Conservation (phyloP, 2,329 filamentous ascomycete species). For the Leptographium wingfieldii region DNA sequence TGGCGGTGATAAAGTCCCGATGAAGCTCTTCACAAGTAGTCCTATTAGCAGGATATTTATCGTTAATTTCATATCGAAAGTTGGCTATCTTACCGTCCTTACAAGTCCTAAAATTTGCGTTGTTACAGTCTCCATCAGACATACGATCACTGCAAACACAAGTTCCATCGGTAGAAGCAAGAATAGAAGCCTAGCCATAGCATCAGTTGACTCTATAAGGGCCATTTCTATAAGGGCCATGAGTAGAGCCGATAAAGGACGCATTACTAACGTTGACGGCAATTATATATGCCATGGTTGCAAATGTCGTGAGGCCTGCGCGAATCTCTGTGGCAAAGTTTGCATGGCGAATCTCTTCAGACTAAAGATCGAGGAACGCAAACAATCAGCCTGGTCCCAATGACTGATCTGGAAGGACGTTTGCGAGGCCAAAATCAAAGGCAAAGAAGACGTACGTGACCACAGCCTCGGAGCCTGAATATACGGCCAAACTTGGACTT, state of each 20-base stretch:
- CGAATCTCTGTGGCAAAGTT: conserved; percentile 68
- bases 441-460: conserved; percentile 41
- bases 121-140: conserved; percentile 17
- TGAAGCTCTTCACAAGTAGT: conserved; percentile 38
- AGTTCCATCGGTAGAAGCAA: conserved; percentile 64
- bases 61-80: background rate
- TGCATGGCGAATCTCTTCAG: conserved; percentile 52
- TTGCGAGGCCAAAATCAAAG: too few species aligned
- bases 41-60: background rate
- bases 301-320: conserved; percentile 68
- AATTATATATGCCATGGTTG: conserved; percentile 79
- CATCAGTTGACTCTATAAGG: background rate
- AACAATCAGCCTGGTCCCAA: too few species aligned
- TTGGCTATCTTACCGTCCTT: background rate
- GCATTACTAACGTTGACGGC: conserved; percentile 45
- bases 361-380: conserved; percentile 15
- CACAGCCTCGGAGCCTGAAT: conserved; percentile 55
- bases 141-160: conserved; percentile 42
- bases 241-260: too few species aligned
- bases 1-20: conserved; percentile 69
- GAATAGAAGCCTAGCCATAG: conserved; percentile 47
- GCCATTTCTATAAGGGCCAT: too few species aligned
- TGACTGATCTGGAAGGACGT: too few species aligned
- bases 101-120: conserved; percentile 8
- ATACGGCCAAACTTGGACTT: conserved; percentile 40